A percentile compares a stretch with the other conserved stretches of the same genome.
Evolutionary conservation across 192 early-diverging fungal genomes (phyloP).

Genomic region (Piromyces finnis): DNA sequence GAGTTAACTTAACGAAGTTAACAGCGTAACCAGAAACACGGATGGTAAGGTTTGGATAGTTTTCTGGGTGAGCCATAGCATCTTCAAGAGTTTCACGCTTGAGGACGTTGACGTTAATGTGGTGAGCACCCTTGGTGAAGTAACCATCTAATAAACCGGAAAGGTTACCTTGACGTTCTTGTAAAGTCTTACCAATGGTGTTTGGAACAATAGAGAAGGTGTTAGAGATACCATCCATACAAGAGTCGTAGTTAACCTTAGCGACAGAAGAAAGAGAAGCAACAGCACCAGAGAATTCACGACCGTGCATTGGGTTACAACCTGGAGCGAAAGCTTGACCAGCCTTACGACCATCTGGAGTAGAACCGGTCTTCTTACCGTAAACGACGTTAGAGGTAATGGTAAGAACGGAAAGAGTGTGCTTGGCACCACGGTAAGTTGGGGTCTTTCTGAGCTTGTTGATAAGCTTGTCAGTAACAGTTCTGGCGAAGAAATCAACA

Average conservation of each 20-base stretch:
- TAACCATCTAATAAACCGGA: constrained; percentile 5
- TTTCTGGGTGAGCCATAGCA: constrained; percentile 9
- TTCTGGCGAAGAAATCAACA: constrained; percentile 5
- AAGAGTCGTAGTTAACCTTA: constrained; percentile 8
- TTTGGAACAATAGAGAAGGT: constrained; percentile 8
- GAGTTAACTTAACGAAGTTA: constrained; percentile 5
- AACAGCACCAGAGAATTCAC: constrained; percentile 6
- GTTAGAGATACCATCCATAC: constrained; percentile 8
- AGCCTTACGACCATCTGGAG: constrained; percentile 6
- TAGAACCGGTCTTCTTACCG: constrained; percentile 9
- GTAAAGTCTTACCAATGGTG: background rate
- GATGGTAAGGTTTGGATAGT: constrained; percentile 10
- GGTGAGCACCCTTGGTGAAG: constrained; percentile 6
- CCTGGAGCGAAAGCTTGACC: constrained; percentile 9
- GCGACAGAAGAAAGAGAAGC: constrained; percentile 9
- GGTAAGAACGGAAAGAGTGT: background rate
- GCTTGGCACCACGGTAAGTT: constrained; percentile 6
- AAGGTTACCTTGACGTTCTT: constrained; percentile 4
- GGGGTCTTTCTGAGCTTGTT: constrained; percentile 6
- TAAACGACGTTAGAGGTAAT: constrained; percentile 1
- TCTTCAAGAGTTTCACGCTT: constrained; percentile 7
- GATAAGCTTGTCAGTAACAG: background rate
- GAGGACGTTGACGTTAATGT: constrained; percentile 8
- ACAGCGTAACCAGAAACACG: constrained; percentile 8
- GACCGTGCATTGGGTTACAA: constrained; percentile 9